Percentiles rank a stretch among this genome's conserved stretches.
These are phyloP conservation scores for Aspergillus cejpii DNA, from an alignment of 2,329 filamentous ascomycete species.

Conservation along the genomic window DNA sequence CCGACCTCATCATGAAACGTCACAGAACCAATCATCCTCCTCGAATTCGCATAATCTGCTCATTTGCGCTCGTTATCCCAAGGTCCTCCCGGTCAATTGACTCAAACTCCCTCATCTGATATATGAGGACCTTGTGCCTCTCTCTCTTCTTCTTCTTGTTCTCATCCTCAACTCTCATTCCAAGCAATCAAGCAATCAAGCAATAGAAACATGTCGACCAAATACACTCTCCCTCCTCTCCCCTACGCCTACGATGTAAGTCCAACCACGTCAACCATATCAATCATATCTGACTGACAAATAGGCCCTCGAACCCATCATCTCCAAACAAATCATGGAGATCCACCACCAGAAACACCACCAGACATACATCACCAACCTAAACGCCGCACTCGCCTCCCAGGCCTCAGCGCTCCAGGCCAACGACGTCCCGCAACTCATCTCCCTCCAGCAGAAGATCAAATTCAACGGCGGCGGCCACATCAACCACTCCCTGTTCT, in stretches of 20 bases:
- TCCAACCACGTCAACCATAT: conserved; percentile 10
- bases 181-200: background rate
- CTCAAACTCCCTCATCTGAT: conserved; percentile 1
- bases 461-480: conserved; percentile 89
- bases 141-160: background rate
- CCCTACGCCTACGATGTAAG: conserved; percentile 66
- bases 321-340: conserved; percentile 90
- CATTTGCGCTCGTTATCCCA: conserved; percentile 2
- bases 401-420: conserved; percentile 52
- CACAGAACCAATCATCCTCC: background rate
- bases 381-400: conserved; percentile 68
- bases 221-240: conserved; percentile 57
- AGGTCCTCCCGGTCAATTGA: conserved; percentile 1
- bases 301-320: conserved; percentile 67
- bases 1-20: too few relatives aligned
- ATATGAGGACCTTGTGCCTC: background rate
- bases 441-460: conserved; percentile 63
- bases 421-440: conserved; percentile 57
- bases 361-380: conserved; percentile 83
- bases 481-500: conserved; percentile 90
- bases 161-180: background rate
- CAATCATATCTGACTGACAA: conserved; percentile 59
- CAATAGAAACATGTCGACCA: conserved; percentile 23
- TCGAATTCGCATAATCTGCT: background rate
- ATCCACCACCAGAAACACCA: conserved; percentile 91